Base-by-base conservation (phyloP, 495 filamentous ascomycete genomes). In the Aspergillus incahuasiensis region DNA sequence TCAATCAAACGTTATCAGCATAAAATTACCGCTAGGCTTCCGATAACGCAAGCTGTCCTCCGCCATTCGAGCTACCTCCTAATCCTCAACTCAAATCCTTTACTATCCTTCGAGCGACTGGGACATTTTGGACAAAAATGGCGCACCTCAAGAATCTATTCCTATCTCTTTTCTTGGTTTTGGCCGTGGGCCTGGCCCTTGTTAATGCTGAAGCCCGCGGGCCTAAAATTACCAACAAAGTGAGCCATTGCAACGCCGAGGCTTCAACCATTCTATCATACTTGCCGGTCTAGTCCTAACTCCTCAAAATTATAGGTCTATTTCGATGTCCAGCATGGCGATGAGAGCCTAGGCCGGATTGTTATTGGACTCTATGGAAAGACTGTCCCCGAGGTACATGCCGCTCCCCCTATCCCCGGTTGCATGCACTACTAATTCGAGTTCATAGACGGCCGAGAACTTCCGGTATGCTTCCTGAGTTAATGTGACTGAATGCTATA, bases 311-410 rank as follows among this genome's bases (percentile, higher is more conserved):
- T 43, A 0, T 55, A 88, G 84, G 86, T 97, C 68, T 97, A 86
- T 74, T 97, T 99, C 69, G 95, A 97, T 65, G 90, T 99, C 61
- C 75, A 85, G 57, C 91, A 97, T 73, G 95, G 89, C 61, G 95
- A 90, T 61, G 81, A 97, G 75, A 63, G 82, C 19, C 63, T 97
- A 35, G 94, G 94, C 50, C 82, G 88, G 48, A 85, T 99, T 66
- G 90, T 96, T 56, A 84, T 99, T 43, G 94, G 94, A 63, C 82
- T 99, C 51, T 99, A 99, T 68, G 94, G 95, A 68, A 95, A 95
- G 83, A 97, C 94, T 40, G 90, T 95, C n/a, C 94, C 94, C 55
- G 87, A 90, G 85, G 84, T 86, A 68, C 51, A 60, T 63, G 35
- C 34, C 13, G 28, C 32, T 21, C 12, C 28, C n/a, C 42, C 5